These are phyloP conservation scores for Nigrospora sphaerica DNA, from an alignment of 2,329 filamentous ascomycete species.

Conservation along the genomic window DNA sequence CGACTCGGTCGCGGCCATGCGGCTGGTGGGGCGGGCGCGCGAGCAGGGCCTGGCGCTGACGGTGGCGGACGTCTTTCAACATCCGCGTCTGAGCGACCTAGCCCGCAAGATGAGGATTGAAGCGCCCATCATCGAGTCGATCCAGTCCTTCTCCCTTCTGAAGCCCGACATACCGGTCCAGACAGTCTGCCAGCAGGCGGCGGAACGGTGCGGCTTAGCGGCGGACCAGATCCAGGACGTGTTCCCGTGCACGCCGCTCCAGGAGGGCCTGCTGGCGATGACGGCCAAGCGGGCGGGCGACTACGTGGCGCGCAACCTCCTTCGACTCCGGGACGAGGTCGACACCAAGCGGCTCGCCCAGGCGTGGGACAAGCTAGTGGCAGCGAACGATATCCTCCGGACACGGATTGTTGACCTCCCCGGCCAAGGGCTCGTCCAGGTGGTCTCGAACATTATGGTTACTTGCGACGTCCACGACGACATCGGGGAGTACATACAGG, in stretches of 20 bases:
- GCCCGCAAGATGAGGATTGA: background rate
- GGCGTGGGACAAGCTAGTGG: background rate
- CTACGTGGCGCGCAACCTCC: background rate
- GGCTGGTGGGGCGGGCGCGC: no score
- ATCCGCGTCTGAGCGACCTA: background rate
- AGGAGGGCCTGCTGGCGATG: constrained; percentile 1
- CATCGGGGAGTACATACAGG: no score
- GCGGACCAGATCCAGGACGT: background rate
- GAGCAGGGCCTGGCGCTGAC: no score
- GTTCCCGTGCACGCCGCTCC: constrained; percentile 1
- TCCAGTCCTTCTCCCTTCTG: no score
- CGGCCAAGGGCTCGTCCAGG: constrained; percentile 7
- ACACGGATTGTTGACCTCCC: background rate
- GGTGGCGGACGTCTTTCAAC: background rate
- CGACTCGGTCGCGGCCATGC: no score
- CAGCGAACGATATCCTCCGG: background rate
- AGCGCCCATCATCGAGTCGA: no score
- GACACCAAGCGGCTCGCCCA: background rate
- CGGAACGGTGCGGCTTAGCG: background rate
- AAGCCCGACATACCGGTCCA: no score
- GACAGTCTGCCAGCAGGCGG: no score
- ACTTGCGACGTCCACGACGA: no score
- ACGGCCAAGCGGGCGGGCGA: background rate
- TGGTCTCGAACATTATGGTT: background rate
- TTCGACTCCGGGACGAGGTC: background rate